These are phyloP conservation scores for Echeveria elegans DNA, from an alignment of 164 flowering plant species.

Conservation along the genomic window DNA sequence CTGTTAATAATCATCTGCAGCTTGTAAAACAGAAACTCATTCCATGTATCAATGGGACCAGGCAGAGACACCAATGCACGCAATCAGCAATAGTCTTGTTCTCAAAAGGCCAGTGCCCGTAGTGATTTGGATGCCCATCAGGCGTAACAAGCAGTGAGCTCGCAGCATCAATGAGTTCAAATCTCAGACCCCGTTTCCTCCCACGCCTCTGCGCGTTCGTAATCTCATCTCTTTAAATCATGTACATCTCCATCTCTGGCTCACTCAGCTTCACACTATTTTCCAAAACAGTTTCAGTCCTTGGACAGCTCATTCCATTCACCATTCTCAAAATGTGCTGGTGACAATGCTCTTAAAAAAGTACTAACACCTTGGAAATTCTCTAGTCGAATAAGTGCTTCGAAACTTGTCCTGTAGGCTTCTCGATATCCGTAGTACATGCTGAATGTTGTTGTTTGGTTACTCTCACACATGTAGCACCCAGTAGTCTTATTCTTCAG, in stretches of 20 bases:
- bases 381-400: conserved; percentile 15
- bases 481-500: conserved; percentile 1
- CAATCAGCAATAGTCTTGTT: conserved; percentile 30
- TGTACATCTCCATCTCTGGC: conserved; percentile 18
- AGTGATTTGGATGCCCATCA: conserved; percentile 49
- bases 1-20: conserved; percentile 8
- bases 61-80: conserved; percentile 57
- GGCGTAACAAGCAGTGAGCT: conserved; percentile 38
- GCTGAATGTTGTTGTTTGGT: not conserved
- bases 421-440: conserved; percentile 18
- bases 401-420: conserved; percentile 31
- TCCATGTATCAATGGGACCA: conserved; percentile 48
- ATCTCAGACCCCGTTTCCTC: conserved; percentile 21
- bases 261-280: conserved; percentile 19
- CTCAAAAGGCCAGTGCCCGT: conserved; percentile 19
- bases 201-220: conserved; percentile 25
- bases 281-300: conserved; percentile 26
- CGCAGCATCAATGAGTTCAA: conserved; percentile 29
- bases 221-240: conserved; percentile 32
- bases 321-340: conserved; percentile 41
- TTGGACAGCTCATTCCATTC: conserved; percentile 34
- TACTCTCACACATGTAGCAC: conserved; percentile 1
- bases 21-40: conserved; percentile 39
- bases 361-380: conserved; percentile 30
- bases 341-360: conserved; percentile 34